A percentile compares a stretch with the other conserved stretches of the same genome.
These are phyloP conservation scores for Claviceps pusilla DNA, from an alignment of 2,329 filamentous ascomycete species.

Conservation along the genomic window DNA sequence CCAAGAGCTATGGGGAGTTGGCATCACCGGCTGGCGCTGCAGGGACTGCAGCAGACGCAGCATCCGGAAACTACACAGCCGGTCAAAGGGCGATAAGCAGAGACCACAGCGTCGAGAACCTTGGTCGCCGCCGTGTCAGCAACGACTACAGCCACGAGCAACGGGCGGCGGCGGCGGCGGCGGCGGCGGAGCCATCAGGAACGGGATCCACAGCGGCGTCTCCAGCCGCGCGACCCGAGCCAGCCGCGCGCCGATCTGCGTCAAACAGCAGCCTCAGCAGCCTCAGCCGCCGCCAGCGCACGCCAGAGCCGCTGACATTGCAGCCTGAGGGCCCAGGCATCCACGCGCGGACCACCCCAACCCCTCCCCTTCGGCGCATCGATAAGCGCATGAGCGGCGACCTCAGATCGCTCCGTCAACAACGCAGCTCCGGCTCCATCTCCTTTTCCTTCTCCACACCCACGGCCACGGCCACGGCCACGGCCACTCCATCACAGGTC, in stretches of 20 bases:
- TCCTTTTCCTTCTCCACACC: neutral
- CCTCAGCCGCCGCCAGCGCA: slow-evolving; percentile 30
- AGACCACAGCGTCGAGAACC: slow-evolving; percentile 4
- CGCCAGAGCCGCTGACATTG: slow-evolving; percentile 37
- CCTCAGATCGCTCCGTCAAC: slow-evolving; percentile 32
- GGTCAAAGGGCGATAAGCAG: neutral
- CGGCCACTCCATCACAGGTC: neutral
- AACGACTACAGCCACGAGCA: neutral
- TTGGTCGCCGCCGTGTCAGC: slow-evolving; percentile 4
- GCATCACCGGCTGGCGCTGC: slow-evolving; percentile 1
- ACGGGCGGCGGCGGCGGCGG: slow-evolving; percentile 1
- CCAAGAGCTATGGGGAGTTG: slow-evolving; percentile 18
- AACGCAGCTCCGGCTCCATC: slow-evolving; percentile 13
- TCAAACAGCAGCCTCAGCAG: slow-evolving; percentile 39
- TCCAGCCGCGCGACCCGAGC: slow-evolving; percentile 9
- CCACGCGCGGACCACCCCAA: slow-evolving; percentile 20
- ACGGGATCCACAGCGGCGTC: neutral
- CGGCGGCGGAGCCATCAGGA: neutral
- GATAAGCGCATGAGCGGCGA: slow-evolving; percentile 60
- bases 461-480: neutral
- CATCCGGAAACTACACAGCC: neutral
- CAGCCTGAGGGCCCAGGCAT: slow-evolving; percentile 44
- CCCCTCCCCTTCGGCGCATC: slow-evolving; percentile 56
- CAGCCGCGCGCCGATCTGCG: slow-evolving; percentile 25
- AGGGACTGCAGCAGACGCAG: neutral